Percentiles rank a stretch among this genome's conserved stretches.
Conservation (phyloP, 768 basidiomycete genomes). For the Leucogyrophana mollusca region DNA sequence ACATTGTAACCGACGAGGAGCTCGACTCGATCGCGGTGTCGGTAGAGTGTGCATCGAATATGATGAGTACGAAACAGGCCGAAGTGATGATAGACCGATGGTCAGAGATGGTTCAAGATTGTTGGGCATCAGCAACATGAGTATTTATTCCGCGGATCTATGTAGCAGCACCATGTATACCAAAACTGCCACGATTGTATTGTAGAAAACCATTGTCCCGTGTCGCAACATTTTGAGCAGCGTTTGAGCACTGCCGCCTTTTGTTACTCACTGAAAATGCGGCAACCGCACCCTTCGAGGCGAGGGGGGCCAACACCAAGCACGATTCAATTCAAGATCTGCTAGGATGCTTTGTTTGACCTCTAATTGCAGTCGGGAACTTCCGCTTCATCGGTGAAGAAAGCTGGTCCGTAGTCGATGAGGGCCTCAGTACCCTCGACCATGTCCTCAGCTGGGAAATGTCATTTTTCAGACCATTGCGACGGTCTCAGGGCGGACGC, state of each 20-base stretch:
- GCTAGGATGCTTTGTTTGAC: no score
- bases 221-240: no score
- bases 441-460: conserved; percentile 37
- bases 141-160: background rate
- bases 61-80: conserved; percentile 14
- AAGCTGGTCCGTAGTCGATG: conserved; percentile 55
- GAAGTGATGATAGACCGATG: conserved; percentile 17
- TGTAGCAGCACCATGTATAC: background rate
- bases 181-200: background rate
- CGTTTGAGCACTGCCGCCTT: no score
- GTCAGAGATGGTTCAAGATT: conserved; percentile 16
- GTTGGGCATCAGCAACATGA: conserved; percentile 7
- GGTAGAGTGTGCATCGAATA: conserved; percentile 16
- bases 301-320: no score
- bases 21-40: conserved; percentile 17
- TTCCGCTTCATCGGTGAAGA: conserved; percentile 30
- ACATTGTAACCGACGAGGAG: conserved; percentile 23
- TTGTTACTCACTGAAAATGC: no score
- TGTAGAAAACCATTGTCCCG: background rate
- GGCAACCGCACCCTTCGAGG: no score
- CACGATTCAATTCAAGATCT: no score
- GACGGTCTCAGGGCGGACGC: conserved; percentile 15
- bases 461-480: conserved; percentile 1
- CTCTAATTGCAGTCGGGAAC: no score
- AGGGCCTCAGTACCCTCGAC: conserved; percentile 48